Percentiles rank a stretch among this genome's conserved stretches.
Evolutionary conservation across 164 flowering plant species (phyloP).

Genomic region (Liriodendron chinense): DNA sequence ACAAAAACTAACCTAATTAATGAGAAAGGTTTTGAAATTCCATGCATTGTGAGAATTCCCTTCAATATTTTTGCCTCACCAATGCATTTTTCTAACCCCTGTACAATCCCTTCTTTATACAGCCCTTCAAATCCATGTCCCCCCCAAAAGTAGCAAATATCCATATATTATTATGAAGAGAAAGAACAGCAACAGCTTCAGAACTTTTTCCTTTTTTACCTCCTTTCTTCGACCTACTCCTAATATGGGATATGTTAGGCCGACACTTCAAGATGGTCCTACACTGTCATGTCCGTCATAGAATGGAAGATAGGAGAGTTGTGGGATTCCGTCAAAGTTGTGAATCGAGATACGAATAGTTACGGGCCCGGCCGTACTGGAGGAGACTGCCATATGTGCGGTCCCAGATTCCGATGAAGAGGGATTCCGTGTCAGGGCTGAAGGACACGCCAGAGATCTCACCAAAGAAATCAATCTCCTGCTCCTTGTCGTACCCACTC

Average conservation of each 20-base stretch:
- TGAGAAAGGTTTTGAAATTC: no score
- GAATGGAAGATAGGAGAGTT: neutral
- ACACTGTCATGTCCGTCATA: neutral
- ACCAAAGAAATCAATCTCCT: constrained; percentile 93
- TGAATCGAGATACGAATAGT: constrained; percentile 59
- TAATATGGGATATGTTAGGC: neutral
- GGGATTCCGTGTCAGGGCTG: constrained; percentile 90
- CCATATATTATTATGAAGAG: neutral
- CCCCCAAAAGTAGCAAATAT: neutral
- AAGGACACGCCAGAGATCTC: constrained; percentile 90
- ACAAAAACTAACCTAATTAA: no score
- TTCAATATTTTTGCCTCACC: no score
- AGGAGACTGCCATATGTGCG: constrained; percentile 91
- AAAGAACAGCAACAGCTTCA: neutral
- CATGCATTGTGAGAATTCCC: no score
- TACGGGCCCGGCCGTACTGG: constrained; percentile 54
- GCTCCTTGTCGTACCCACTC: constrained; percentile 66
- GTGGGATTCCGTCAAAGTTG: constrained; percentile 25
- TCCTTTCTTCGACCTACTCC: neutral
- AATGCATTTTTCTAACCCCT: neutral
- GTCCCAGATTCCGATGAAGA: constrained; percentile 91
- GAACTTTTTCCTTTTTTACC: no score
- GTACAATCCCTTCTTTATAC: constrained; percentile 12
- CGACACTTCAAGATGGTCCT: neutral
- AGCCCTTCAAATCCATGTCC: neutral